phyloP scores from a whole-genome alignment of 306 rosid genomes.

The Vicia villosa region DNA sequence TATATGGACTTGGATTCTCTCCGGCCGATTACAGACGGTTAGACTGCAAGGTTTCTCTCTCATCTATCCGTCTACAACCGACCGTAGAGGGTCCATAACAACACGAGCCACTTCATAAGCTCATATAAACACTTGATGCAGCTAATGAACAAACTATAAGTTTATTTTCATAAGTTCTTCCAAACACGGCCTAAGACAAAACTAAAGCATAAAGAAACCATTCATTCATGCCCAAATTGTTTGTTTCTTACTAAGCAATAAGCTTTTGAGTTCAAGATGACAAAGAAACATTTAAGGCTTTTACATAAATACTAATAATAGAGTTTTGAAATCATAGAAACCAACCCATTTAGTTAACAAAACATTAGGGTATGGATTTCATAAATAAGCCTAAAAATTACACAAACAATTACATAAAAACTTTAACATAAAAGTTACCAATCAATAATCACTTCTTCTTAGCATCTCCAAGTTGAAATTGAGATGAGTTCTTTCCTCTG shows the following conservation, averaged over 20 bases:
- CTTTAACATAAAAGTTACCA: slow-evolving; percentile 45
- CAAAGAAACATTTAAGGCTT: slow-evolving; percentile 43
- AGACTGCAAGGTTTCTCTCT: too few relatives aligned
- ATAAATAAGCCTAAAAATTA: slow-evolving; percentile 67
- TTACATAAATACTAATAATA: slow-evolving; percentile 41
- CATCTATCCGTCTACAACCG: background rate
- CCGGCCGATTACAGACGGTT: too few relatives aligned
- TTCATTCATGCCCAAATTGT: slow-evolving; percentile 29
- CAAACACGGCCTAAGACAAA: background rate
- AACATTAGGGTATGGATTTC: slow-evolving; percentile 54
- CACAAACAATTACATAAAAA: slow-evolving; percentile 66
- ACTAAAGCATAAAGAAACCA: background rate
- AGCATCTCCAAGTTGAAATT: slow-evolving; percentile 85
- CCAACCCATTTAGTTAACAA: slow-evolving; percentile 55
- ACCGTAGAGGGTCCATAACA: background rate
- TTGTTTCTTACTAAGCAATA: slow-evolving; percentile 40
- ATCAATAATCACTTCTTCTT: slow-evolving; percentile 44
- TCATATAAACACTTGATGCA: background rate
- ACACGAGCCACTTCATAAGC: background rate
- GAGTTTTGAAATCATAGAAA: slow-evolving; percentile 50
- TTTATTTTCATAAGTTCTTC: background rate
- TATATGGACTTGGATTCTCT: background rate
- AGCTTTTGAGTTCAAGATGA: slow-evolving; percentile 43
- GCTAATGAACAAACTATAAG: background rate
- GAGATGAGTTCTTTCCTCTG: slow-evolving; percentile 84